Conservation (phyloP, 2,329 filamentous ascomycete genomes). For the Coniella lustricola region DNA sequence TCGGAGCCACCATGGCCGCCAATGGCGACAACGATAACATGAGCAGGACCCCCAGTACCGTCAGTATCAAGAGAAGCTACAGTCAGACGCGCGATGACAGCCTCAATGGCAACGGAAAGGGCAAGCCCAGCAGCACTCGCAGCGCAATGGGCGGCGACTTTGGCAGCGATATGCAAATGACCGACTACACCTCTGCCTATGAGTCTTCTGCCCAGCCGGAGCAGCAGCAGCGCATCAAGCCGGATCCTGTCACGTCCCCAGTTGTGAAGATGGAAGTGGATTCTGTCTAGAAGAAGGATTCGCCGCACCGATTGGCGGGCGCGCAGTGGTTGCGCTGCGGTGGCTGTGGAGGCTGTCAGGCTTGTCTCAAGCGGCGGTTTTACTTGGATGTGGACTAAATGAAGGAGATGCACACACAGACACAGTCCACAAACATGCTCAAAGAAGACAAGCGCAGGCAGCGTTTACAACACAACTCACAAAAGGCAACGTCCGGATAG, state of each 20-base stretch:
- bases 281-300: slow-evolving; percentile 27
- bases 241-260: slow-evolving; percentile 20
- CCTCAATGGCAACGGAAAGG: neutral
- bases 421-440: neutral
- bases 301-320: slow-evolving; percentile 1
- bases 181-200: too few species aligned
- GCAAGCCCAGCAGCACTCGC: neutral
- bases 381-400: neutral
- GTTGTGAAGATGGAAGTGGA: slow-evolving; percentile 41
- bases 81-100: neutral
- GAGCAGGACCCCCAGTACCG: neutral
- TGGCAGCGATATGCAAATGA: slow-evolving; percentile 5
- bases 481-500: too few species aligned
- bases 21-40: neutral
- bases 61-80: slow-evolving; percentile 18
- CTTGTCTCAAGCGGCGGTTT: slow-evolving; percentile 8
- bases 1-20: slow-evolving; percentile 26
- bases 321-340: neutral
- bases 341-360: neutral
- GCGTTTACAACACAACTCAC: too few species aligned
- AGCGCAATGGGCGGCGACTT: neutral
- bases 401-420: neutral
- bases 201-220: slow-evolving; percentile 28
- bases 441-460: neutral
- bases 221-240: slow-evolving; percentile 19